Evolutionary conservation across 2,329 filamentous ascomycete genomes (phyloP).

Genomic region (Hirsutella rhossiliensis): DNA sequence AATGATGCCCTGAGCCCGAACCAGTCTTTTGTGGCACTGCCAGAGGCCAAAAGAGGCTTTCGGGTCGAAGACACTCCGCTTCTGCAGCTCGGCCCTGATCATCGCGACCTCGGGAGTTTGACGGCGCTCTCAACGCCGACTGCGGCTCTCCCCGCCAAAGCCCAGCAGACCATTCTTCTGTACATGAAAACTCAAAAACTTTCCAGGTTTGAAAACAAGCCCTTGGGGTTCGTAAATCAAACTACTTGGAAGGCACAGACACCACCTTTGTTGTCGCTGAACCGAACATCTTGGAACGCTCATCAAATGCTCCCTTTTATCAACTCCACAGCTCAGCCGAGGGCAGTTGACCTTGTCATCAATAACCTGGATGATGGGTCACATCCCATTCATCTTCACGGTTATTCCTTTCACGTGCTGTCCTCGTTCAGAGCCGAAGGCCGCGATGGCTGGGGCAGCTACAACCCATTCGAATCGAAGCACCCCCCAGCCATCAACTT

Average conservation of each 20-base stretch:
- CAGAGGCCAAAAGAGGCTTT: not conserved
- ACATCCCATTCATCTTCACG: conserved; percentile 39
- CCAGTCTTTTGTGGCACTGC: conserved; percentile 7
- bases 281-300: conserved; percentile 9
- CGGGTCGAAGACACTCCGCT: not conserved
- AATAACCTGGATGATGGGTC: conserved; percentile 21
- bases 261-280: conserved; percentile 8
- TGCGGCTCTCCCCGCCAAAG: conserved; percentile 1
- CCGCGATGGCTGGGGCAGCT: conserved; percentile 12
- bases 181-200: conserved; percentile 13
- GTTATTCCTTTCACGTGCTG: conserved; percentile 37
- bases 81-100: not conserved
- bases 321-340: conserved; percentile 3
- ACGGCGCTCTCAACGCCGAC: not conserved
- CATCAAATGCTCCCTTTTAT: conserved; percentile 12
- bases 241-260: conserved; percentile 12
- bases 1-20: conserved; percentile 10
- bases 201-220: conserved; percentile 9
- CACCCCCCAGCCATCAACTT: conserved; percentile 4
- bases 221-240: conserved; percentile 14
- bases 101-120: conserved; percentile 5
- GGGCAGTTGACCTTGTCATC: conserved; percentile 14
- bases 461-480: conserved; percentile 10
- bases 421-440: conserved; percentile 9
- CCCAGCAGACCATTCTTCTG: conserved; percentile 10